Evolutionary conservation across 2,329 filamentous ascomycete genomes (phyloP).

Genomic region (Cladosporium sp.): DNA sequence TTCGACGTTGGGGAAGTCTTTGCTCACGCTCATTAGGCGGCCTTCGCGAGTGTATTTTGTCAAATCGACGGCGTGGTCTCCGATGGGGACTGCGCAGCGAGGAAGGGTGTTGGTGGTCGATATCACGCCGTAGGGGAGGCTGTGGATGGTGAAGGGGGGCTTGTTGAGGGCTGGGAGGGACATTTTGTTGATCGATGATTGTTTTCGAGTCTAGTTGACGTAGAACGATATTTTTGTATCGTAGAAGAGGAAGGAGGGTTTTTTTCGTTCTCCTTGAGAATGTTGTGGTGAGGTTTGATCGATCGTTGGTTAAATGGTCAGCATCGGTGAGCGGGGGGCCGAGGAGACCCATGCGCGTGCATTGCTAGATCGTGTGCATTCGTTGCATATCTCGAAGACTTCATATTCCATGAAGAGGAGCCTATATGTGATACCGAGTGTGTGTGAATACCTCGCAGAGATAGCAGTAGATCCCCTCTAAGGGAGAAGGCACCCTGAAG

Average conservation of each 20-base stretch:
- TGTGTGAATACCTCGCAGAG: too few relatives aligned
- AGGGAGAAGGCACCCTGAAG: too few relatives aligned
- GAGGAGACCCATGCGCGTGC: not conserved
- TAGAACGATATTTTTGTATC: too few relatives aligned
- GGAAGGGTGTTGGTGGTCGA: slow-evolving; percentile 23
- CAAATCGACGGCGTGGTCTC: slow-evolving; percentile 28
- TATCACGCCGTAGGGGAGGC: slow-evolving; percentile 29
- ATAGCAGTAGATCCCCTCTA: too few relatives aligned
- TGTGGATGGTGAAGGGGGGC: slow-evolving; percentile 25
- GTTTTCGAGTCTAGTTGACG: too few relatives aligned
- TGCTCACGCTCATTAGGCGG: not conserved
- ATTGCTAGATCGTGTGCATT: not conserved
- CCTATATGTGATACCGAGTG: too few relatives aligned
- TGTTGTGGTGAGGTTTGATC: too few relatives aligned
- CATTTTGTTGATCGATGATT: slow-evolving; percentile 19
- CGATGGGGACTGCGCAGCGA: slow-evolving; percentile 29
- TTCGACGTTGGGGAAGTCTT: not conserved
- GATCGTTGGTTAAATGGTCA: not conserved
- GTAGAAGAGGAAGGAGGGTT: too few relatives aligned
- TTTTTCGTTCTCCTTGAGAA: not conserved
- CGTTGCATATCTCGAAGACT: too few relatives aligned
- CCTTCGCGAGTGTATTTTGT: slow-evolving; percentile 13
- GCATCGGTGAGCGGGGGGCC: not conserved
- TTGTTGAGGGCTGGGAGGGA: slow-evolving; percentile 20
- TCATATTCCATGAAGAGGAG: too few relatives aligned